A percentile compares a stretch with the other conserved stretches of the same genome.
Evolutionary conservation across 2,329 filamentous ascomycete genomes (phyloP).

Genomic region (Pseudopithomyces maydicus): DNA sequence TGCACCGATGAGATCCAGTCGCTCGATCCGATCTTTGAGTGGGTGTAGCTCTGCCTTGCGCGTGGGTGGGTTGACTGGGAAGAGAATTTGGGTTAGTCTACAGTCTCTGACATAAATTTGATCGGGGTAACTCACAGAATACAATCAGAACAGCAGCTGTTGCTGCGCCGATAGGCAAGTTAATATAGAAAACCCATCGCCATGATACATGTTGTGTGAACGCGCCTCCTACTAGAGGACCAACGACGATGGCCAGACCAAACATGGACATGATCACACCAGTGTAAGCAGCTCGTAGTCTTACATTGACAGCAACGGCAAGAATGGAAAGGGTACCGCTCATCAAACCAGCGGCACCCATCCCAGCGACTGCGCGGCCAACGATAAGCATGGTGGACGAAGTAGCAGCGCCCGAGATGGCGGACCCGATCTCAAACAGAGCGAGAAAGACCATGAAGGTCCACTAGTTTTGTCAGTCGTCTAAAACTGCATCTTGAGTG

Average conservation of each 20-base stretch:
- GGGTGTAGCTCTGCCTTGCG: conserved; percentile 20
- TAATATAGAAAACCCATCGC: conserved; percentile 52
- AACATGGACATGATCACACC: conserved; percentile 51
- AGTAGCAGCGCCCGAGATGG: conserved; percentile 49
- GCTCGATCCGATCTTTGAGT: conserved; percentile 29
- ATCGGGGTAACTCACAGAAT: conserved; percentile 11
- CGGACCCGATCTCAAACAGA: conserved; percentile 54
- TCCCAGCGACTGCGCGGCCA: conserved; percentile 54
- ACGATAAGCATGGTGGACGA: conserved; percentile 52
- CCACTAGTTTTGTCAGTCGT: conserved; percentile 30
- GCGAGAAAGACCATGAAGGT: conserved; percentile 44
- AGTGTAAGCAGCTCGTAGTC: conserved; percentile 51
- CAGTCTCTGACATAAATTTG: neutral
- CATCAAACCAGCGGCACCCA: conserved; percentile 53
- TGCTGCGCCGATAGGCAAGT: conserved; percentile 49
- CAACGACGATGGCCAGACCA: conserved; percentile 37
- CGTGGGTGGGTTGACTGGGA: conserved; percentile 19
- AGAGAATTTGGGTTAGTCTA: neutral
- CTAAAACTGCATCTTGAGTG: conserved; percentile 16
- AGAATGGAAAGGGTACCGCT: conserved; percentile 45
- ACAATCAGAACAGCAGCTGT: conserved; percentile 17
- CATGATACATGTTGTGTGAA: conserved; percentile 50
- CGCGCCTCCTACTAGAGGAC: conserved; percentile 45
- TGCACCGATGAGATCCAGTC: conserved; percentile 53
- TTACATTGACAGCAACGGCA: conserved; percentile 46